phyloP scores from a whole-genome alignment of 192 early-diverging fungal genomes.

The Backusella liffmaniae region DNA sequence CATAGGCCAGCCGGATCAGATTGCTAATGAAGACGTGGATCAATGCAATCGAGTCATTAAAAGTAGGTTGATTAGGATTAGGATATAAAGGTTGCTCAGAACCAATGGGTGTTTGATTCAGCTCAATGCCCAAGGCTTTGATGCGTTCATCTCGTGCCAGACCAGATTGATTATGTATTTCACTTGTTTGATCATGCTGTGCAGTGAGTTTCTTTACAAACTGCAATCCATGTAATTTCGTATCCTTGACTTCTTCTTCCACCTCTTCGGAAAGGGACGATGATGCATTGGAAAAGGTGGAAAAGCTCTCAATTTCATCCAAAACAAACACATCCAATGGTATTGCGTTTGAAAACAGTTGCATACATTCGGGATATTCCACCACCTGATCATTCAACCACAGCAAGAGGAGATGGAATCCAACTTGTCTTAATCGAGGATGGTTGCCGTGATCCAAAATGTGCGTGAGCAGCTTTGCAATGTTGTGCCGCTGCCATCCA shows the following conservation, averaged over 20 bases:
- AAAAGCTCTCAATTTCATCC: conserved; percentile 39
- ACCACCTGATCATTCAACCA: conserved; percentile 70
- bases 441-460: conserved; percentile 70
- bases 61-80: conserved; percentile 55
- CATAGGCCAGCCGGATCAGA: conserved; percentile 54
- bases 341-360: conserved; percentile 66
- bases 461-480: conserved; percentile 63
- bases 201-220: conserved; percentile 30
- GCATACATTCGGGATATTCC: conserved; percentile 56
- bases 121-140: conserved; percentile 2
- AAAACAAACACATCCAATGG: conserved; percentile 55
- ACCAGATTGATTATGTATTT: neutral
- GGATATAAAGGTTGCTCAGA: conserved; percentile 57
- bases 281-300: conserved; percentile 2
- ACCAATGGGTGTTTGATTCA: conserved; percentile 27
- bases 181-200: neutral
- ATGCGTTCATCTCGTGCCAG: conserved; percentile 24
- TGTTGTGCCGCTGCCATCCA: conserved; percentile 69
- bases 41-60: conserved; percentile 50
- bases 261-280: neutral
- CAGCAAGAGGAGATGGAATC: conserved; percentile 68
- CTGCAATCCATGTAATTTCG: conserved; percentile 20
- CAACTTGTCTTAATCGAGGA: conserved; percentile 63
- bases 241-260: neutral
- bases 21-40: conserved; percentile 51